Percentiles rank a stretch among this genome's conserved stretches.
phyloP scores from a whole-genome alignment of 2,329 filamentous ascomycete species.

The Colletotrichum neosansevieriae region DNA sequence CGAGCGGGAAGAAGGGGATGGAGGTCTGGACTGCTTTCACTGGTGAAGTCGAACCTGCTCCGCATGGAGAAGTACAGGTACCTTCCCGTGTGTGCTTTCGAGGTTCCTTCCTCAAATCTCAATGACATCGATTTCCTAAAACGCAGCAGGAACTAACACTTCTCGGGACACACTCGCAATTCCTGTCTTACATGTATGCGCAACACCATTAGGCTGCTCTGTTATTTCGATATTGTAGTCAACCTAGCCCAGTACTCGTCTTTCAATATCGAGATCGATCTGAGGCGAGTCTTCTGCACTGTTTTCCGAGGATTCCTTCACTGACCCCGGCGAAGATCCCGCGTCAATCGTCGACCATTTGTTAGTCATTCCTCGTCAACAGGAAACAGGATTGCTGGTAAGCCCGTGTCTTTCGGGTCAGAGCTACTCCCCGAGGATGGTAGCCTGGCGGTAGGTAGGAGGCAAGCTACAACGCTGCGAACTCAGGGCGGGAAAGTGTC shows the following conservation, averaged over 20 bases:
- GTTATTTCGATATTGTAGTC: neutral
- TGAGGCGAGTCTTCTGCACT: neutral
- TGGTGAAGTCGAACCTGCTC: no score
- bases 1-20: neutral
- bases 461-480: neutral
- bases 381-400: no score
- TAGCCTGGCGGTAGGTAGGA: no score
- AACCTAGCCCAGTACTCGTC: constrained; percentile 6
- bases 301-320: constrained; percentile 1
- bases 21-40: no score
- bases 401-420: no score
- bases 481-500: constrained; percentile 23
- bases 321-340: constrained; percentile 24
- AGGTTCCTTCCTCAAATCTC: neutral
- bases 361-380: no score
- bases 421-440: no score
- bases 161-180: neutral
- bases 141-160: neutral
- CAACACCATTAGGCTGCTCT: neutral
- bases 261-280: neutral
- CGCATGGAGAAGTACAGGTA: constrained; percentile 2
- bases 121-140: neutral
- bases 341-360: neutral
- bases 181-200: neutral
- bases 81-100: neutral